phyloP scores from a whole-genome alignment of 164 flowering plant species.

The Dillenia turbinata region DNA sequence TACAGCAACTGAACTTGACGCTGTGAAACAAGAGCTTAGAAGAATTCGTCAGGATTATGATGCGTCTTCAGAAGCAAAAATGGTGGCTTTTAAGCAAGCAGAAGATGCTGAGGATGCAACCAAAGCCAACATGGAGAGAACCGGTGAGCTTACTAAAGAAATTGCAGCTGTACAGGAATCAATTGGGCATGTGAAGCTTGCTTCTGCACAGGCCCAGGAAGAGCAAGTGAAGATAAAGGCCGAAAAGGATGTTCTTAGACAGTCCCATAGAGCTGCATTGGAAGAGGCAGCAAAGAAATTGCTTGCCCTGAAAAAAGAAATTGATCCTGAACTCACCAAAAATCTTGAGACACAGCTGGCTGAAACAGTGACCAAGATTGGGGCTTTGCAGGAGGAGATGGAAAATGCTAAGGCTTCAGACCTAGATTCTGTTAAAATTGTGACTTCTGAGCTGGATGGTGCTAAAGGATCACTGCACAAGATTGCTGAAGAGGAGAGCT shows the following conservation, averaged over 20 bases:
- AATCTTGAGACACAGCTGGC: conserved; percentile 51
- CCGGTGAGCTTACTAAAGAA: conserved; percentile 61
- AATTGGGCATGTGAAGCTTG: conserved; percentile 58
- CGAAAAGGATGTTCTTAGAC: conserved; percentile 57
- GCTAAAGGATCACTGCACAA: conserved; percentile 74
- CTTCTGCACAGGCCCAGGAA: conserved; percentile 48
- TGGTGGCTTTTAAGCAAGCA: conserved; percentile 47
- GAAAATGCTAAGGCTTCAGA: conserved; percentile 57
- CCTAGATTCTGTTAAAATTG: conserved; percentile 53
- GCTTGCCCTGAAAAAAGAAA: conserved; percentile 43
- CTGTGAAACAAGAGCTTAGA: conserved; percentile 69
- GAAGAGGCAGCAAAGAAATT: conserved; percentile 58
- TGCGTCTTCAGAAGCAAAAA: conserved; percentile 49
- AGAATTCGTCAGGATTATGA: conserved; percentile 62
- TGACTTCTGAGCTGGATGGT: conserved; percentile 68
- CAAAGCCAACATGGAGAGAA: conserved; percentile 51
- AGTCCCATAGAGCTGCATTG: conserved; percentile 41
- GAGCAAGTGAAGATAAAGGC: conserved; percentile 54
- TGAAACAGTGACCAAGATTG: conserved; percentile 46
- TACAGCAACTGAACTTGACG: conserved; percentile 56
- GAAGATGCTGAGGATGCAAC: conserved; percentile 53
- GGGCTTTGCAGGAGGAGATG: conserved; percentile 44
- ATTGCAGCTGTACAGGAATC: conserved; percentile 52
- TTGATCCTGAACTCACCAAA: conserved; percentile 43
- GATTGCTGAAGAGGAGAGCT: conserved; percentile 72